Evolutionary conservation across 306 rosid species (phyloP).

Genomic region (Spatholobus suberectus): DNA sequence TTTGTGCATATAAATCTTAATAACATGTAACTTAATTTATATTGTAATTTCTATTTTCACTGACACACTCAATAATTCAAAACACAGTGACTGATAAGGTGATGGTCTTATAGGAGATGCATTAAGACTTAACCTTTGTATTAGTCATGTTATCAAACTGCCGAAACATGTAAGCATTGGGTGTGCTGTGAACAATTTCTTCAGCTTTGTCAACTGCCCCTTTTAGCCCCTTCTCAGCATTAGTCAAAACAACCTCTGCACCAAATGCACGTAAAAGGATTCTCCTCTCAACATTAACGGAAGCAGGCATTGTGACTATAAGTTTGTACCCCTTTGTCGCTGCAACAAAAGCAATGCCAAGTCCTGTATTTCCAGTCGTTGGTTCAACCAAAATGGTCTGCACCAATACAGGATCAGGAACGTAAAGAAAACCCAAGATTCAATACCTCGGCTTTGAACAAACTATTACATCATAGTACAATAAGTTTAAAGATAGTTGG

Average conservation of each 20-base stretch:
- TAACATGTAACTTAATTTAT: slow-evolving; percentile 32
- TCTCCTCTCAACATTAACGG: slow-evolving; percentile 85
- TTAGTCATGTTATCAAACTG: slow-evolving; percentile 88
- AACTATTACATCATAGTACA: slow-evolving; percentile 25
- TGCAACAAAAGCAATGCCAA: slow-evolving; percentile 91
- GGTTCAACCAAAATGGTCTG: slow-evolving; percentile 95
- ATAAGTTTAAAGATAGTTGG: slow-evolving; percentile 2
- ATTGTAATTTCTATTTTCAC: slow-evolving; percentile 4
- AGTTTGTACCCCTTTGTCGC: slow-evolving; percentile 87
- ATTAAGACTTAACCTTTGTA: slow-evolving; percentile 65
- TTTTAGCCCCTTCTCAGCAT: slow-evolving; percentile 86
- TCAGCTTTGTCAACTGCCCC: slow-evolving; percentile 94
- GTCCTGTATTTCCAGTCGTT: slow-evolving; percentile 94
- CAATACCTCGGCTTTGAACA: slow-evolving; percentile 15
- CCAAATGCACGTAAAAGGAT: slow-evolving; percentile 93
- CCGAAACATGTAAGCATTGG: slow-evolving; percentile 88
- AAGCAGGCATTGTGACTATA: slow-evolving; percentile 91
- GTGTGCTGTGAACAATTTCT: slow-evolving; percentile 68
- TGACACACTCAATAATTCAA: slow-evolving; percentile 23
- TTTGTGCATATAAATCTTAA: slow-evolving; percentile 50
- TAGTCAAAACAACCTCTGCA: slow-evolving; percentile 84
- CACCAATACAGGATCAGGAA: slow-evolving; percentile 40
- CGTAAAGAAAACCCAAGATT: slow-evolving; percentile 30
- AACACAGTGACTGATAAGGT: slow-evolving; percentile 20
- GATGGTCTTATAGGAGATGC: slow-evolving; percentile 32